phyloP scores from a whole-genome alignment of 1,284 basidiomycete species.

The Ustilago cynodontis region DNA sequence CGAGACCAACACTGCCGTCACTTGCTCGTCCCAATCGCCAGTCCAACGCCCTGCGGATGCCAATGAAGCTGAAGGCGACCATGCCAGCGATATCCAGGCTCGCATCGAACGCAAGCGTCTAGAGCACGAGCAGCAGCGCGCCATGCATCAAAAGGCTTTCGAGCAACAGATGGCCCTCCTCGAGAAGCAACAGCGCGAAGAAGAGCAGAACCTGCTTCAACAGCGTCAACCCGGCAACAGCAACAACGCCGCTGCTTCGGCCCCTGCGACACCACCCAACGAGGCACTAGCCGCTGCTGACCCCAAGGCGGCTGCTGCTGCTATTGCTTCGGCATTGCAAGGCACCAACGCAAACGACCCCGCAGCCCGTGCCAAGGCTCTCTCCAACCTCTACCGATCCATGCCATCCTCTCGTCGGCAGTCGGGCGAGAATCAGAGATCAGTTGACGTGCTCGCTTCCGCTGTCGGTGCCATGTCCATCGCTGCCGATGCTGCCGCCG shows the following conservation, averaged over 20 bases:
- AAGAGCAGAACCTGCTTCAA: slow-evolving; percentile 51
- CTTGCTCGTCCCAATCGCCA: slow-evolving; percentile 29
- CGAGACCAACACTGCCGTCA: slow-evolving; percentile 29
- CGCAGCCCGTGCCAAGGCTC: slow-evolving; percentile 14
- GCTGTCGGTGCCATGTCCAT: slow-evolving; percentile 41
- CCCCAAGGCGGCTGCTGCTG: slow-evolving; percentile 23
- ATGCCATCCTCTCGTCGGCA: slow-evolving; percentile 52
- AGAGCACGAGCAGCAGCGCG: slow-evolving; percentile 61
- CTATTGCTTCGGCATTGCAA: not conserved
- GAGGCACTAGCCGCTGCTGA: slow-evolving; percentile 21
- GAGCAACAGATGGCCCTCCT: slow-evolving; percentile 60
- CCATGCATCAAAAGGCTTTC: slow-evolving; percentile 56
- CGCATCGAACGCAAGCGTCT: slow-evolving; percentile 57
- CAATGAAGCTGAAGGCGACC: slow-evolving; percentile 23
- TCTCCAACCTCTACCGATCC: slow-evolving; percentile 35
- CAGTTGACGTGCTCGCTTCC: slow-evolving; percentile 30
- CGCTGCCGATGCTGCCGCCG: slow-evolving; percentile 9
- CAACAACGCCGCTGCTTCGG: slow-evolving; percentile 33
- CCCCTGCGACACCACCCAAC: slow-evolving; percentile 50
- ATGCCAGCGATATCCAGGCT: slow-evolving; percentile 39
- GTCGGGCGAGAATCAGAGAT: slow-evolving; percentile 17
- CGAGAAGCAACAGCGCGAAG: slow-evolving; percentile 58
- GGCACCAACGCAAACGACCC: slow-evolving; percentile 6
- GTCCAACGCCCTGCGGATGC: slow-evolving; percentile 21
- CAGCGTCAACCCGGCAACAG: slow-evolving; percentile 17